These are phyloP conservation scores for Hirschfeldia incana DNA, from an alignment of 345 rosid genomes.

Conservation along the genomic window DNA sequence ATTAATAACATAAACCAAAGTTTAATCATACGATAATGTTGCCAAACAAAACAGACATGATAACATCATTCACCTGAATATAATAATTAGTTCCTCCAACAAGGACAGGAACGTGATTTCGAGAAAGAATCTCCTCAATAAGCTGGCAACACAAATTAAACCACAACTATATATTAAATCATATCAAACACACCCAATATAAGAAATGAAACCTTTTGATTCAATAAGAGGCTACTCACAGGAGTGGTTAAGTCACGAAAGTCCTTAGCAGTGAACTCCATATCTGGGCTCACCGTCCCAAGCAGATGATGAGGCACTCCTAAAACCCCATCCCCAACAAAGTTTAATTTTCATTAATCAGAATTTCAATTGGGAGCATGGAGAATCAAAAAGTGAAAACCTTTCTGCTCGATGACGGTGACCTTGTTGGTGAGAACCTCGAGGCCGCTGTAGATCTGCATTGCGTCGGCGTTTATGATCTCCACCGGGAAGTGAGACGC, in stretches of 20 bases:
- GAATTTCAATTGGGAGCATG: background rate
- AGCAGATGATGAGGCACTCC: conserved; percentile 90
- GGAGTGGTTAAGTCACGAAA: conserved; percentile 68
- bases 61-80: conserved; percentile 64
- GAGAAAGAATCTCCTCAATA: conserved; percentile 65
- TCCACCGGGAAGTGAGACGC: conserved; percentile 72
- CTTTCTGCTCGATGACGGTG: conserved; percentile 63
- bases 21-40: background rate
- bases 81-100: conserved; percentile 96
- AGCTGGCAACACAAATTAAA: conserved; percentile 51
- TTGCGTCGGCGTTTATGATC: conserved; percentile 93
- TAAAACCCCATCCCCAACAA: conserved; percentile 21
- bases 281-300: conserved; percentile 64
- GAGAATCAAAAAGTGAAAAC: conserved; percentile 26
- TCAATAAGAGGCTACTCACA: conserved; percentile 48
- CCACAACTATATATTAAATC: background rate
- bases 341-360: background rate
- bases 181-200: background rate
- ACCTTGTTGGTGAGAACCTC: conserved; percentile 90
- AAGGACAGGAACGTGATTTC: conserved; percentile 71
- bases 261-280: conserved; percentile 75
- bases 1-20: background rate
- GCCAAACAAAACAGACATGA: background rate
- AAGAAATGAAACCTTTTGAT: background rate
- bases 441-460: conserved; percentile 89